Evolutionary conservation across 2,329 filamentous ascomycete genomes (phyloP), one percentile per base, ranked within the genome.

Genomic region (Fusarium graminum): DNA sequence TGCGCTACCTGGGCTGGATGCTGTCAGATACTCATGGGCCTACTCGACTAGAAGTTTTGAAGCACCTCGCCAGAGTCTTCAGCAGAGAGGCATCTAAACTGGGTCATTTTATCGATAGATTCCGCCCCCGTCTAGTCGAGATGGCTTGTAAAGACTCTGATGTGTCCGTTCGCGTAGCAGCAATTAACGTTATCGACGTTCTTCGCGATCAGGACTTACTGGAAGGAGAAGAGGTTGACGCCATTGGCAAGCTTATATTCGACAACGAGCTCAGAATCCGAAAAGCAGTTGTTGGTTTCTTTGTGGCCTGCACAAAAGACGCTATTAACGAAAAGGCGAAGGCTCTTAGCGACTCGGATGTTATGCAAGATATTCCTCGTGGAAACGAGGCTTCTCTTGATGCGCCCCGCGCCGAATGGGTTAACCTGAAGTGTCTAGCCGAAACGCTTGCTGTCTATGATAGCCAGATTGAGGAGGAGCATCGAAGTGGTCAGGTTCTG

Each of bases 1-100:
- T 99, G 49, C 90, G 95, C 62, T 99, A 99, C 74, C 83, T 99
- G 7, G 95, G 95, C 51, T 99, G 95, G 95, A 90, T 97, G 74
- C 84, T 99, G 29, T 97, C 94, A 6, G 95, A 99, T 75, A 85
- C 89, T 5, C 85, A 89, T 61, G 83, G 89, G 1, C 80, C 88
- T 10, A 94, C 92, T 22, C 88, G 95, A 52, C 85, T 90, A n/a
- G 93, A 97, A 76, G 93, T 96, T 4, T 80, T 99, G 40, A 92
- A 89, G 72, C 93, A 98, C 76, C 83, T 99, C 14, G 84, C 87
- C 22, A 89, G 87, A 57, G 85, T 99, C 7, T 94, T 96, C 79
- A 90, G 89, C 72, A 89, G 92, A 59, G 89, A 92, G 67, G 88
- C 93, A 52, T 93, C 93, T 74, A 87, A 96, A 67, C 82, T 99